A percentile compares a stretch with the other conserved stretches of the same genome.
These are phyloP conservation scores for Penicillium sumatraense DNA, from an alignment of 2,329 filamentous ascomycete genomes.

Conservation along the genomic window DNA sequence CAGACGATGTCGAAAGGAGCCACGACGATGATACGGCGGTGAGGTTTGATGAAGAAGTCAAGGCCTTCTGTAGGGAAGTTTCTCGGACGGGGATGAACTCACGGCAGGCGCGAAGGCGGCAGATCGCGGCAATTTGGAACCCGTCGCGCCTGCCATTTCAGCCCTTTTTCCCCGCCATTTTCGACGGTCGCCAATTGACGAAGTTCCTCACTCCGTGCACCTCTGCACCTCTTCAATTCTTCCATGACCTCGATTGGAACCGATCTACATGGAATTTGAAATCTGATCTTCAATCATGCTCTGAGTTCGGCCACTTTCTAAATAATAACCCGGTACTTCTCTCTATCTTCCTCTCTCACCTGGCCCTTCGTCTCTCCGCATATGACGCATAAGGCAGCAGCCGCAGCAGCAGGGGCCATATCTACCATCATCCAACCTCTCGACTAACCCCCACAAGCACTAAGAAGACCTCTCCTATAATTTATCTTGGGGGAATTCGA, in stretches of 20 bases:
- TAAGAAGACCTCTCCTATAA: neutral
- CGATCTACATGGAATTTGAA: too few relatives aligned
- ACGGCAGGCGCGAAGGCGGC: slow-evolving; percentile 41
- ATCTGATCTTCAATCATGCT: slow-evolving; percentile 4
- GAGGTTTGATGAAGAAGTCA: slow-evolving; percentile 45
- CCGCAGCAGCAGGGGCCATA: slow-evolving; percentile 15
- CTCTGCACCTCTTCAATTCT: too few relatives aligned
- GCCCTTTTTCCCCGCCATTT: neutral
- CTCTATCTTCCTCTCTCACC: neutral
- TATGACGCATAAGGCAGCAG: slow-evolving; percentile 34
- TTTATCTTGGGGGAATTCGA: too few relatives aligned
- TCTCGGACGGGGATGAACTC: slow-evolving; percentile 47
- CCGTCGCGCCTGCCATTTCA: neutral
- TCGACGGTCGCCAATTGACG: too few relatives aligned
- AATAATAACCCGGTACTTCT: neutral
- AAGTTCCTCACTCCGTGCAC: too few relatives aligned
- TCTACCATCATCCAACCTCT: slow-evolving; percentile 21
- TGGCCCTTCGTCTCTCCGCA: slow-evolving; percentile 21
- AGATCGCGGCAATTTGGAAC: slow-evolving; percentile 33
- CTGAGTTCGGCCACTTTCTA: neutral
- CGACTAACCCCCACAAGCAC: slow-evolving; percentile 3
- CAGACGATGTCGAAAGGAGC: slow-evolving; percentile 34
- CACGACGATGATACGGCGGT: slow-evolving; percentile 39
- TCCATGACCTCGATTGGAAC: too few relatives aligned
- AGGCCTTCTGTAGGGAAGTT: slow-evolving; percentile 43